A percentile compares a stretch with the other conserved stretches of the same genome.
These are phyloP conservation scores for Kwoniella bestiolae DNA, from an alignment of 768 basidiomycete species.

Conservation along the genomic window DNA sequence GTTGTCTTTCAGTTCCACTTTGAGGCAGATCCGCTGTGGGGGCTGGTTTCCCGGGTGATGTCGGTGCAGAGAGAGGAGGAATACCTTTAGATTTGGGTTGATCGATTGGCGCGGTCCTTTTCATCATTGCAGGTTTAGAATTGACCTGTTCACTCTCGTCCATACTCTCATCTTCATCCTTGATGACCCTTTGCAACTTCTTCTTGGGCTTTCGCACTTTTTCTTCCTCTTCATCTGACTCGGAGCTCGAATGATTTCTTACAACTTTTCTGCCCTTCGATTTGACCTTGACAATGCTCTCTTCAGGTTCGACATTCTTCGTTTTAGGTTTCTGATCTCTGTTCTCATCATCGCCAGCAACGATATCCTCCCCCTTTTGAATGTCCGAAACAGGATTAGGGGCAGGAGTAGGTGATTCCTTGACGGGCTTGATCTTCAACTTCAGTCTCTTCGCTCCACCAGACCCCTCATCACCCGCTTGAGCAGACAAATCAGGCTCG, in stretches of 20 bases:
- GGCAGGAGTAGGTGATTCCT: not conserved
- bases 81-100: not conserved
- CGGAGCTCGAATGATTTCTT: constrained; percentile 1
- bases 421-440: not conserved
- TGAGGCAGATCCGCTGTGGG: not conserved
- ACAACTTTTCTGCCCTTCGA: not conserved
- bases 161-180: not conserved
- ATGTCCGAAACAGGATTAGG: not conserved
- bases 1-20: not conserved
- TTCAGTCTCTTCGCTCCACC: not conserved
- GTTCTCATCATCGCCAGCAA: too few species aligned
- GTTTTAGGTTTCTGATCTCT: not conserved
- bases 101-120: not conserved
- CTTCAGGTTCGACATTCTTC: not conserved
- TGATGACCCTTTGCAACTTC: not conserved
- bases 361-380: too few species aligned
- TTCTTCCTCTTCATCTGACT: not conserved
- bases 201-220: constrained; percentile 4
- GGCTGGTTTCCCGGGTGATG: not conserved
- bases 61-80: not conserved
- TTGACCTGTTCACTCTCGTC: not conserved
- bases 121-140: not conserved
- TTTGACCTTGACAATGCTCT: not conserved
- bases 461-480: not conserved
- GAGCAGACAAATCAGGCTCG: not conserved